These are phyloP conservation scores for Calycina herbarum DNA, from an alignment of 2,329 filamentous ascomycete genomes.

Conservation along the genomic window DNA sequence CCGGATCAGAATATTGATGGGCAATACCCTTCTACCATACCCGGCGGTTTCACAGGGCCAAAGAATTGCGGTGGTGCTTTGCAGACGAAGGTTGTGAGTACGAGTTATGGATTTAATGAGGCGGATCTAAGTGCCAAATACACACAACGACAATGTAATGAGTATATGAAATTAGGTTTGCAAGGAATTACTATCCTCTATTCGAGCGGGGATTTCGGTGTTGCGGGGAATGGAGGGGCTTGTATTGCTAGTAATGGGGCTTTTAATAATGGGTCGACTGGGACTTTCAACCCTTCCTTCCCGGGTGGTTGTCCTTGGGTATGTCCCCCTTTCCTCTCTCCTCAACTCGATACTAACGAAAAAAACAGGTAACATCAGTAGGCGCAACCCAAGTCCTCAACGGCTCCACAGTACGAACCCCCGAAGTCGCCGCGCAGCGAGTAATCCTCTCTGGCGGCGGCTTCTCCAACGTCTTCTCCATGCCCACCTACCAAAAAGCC, in stretches of 20 bases:
- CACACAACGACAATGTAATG: conserved; percentile 52
- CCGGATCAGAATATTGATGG: conserved; percentile 41
- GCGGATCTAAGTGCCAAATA: conserved; percentile 50
- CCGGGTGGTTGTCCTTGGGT: conserved; percentile 46
- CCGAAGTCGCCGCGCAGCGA: conserved; percentile 48
- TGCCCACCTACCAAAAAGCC: conserved; percentile 48
- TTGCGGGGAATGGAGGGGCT: conserved; percentile 42
- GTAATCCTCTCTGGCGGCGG: conserved; percentile 75
- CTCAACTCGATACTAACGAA: background rate
- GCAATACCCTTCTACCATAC: conserved; percentile 37
- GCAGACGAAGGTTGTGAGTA: conserved; percentile 54
- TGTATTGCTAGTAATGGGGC: conserved; percentile 42
- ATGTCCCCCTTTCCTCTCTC: background rate
- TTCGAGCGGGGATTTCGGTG: conserved; percentile 52
- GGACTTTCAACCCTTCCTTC: conserved; percentile 49
- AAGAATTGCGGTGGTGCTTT: conserved; percentile 47
- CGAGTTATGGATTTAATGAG: conserved; percentile 55
- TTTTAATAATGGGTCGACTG: conserved; percentile 35
- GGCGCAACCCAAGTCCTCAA: conserved; percentile 51
- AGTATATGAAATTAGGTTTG: conserved; percentile 58
- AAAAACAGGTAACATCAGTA: conserved; percentile 47
- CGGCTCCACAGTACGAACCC: conserved; percentile 34
- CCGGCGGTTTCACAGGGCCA: conserved; percentile 41
- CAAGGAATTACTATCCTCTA: conserved; percentile 52
- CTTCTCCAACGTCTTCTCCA: conserved; percentile 58